Conservation (phyloP, 2,329 filamentous ascomycete genomes). For the Tolypocladium sp. region DNA sequence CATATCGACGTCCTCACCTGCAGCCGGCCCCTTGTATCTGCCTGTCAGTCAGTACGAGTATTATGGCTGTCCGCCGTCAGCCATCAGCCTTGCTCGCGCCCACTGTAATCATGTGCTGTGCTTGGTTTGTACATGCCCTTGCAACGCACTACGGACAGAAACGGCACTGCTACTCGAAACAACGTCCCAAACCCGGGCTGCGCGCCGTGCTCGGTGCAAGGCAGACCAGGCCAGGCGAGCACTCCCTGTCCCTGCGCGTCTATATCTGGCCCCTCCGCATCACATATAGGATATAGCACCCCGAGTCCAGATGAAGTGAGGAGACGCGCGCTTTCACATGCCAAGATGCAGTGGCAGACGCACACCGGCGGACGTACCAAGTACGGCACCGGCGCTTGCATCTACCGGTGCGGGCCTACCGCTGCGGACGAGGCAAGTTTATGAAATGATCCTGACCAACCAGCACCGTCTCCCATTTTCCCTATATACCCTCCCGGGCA, state of each 20-base stretch:
- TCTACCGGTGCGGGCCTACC: background rate
- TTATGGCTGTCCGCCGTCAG: background rate
- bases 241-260: background rate
- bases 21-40: conserved; percentile 9
- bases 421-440: background rate
- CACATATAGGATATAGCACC: background rate
- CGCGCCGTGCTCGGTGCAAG: too few species aligned
- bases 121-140: background rate
- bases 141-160: background rate
- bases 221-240: background rate
- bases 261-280: background rate
- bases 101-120: background rate
- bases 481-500: background rate
- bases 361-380: background rate
- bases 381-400: background rate
- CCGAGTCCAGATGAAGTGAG: background rate
- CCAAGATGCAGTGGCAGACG: background rate
- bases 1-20: conserved; percentile 13
- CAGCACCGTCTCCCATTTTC: background rate
- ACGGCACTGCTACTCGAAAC: background rate
- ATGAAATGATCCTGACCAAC: background rate
- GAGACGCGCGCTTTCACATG: background rate
- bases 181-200: too few species aligned
- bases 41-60: background rate
- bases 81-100: background rate